These are phyloP conservation scores for Ceratocystis eucalypticola DNA, from an alignment of 2,329 filamentous ascomycete species.

Conservation along the genomic window DNA sequence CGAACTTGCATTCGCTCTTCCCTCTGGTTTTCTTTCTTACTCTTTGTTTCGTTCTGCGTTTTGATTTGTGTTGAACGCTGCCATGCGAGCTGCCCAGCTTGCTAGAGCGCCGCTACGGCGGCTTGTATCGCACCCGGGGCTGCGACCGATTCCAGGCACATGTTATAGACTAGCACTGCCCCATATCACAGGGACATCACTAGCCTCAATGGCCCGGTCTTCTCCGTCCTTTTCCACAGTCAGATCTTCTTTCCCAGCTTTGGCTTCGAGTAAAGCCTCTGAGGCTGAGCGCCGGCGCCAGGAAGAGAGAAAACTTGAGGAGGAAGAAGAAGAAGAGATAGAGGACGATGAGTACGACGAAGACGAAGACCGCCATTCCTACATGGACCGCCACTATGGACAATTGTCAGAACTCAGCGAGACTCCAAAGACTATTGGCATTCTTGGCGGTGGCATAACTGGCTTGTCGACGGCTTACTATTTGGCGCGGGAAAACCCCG, in stretches of 20 bases:
- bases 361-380: not conserved
- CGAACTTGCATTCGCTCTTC: not conserved
- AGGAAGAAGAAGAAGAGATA: not conserved
- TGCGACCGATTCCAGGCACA: not conserved
- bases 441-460: conserved; percentile 72
- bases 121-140: not conserved
- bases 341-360: conserved; percentile 4
- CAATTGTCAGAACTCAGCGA: not conserved
- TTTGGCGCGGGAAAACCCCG: conserved; percentile 39
- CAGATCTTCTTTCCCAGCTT: not conserved
- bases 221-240: not conserved
- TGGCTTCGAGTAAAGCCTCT: not conserved
- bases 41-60: not conserved
- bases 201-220: not conserved
- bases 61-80: not conserved
- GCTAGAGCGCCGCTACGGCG: not conserved
- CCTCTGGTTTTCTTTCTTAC: not conserved
- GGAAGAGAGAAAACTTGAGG: not conserved
- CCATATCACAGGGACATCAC: not conserved
- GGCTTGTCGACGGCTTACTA: conserved; percentile 69
- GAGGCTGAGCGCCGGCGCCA: not conserved
- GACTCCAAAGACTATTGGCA: conserved; percentile 37
- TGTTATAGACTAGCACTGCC: not conserved
- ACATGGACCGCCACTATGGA: too few relatives aligned
- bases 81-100: conserved; percentile 7